These are phyloP conservation scores for Odontarrhena argentea DNA, from an alignment of 345 rosid species.

Conservation along the genomic window DNA sequence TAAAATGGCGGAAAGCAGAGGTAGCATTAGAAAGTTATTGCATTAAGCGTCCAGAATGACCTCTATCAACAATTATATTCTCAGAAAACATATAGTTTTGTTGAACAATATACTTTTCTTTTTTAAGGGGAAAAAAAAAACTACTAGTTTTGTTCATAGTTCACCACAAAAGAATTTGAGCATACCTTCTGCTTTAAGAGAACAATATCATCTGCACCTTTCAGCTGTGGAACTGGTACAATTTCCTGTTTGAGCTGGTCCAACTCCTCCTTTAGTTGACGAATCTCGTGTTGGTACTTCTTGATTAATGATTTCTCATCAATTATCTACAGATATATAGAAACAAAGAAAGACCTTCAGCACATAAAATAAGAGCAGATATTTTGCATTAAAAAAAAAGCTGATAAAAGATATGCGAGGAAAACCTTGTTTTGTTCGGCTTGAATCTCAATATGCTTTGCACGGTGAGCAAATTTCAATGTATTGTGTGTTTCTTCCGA, in stretches of 20 bases:
- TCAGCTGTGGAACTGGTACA: conserved; percentile 67
- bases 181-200: conserved; percentile 89
- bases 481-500: conserved; percentile 99
- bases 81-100: not conserved
- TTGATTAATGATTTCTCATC: conserved; percentile 98
- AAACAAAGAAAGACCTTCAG: conserved; percentile 15
- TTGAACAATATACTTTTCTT: too few species aligned
- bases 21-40: not conserved
- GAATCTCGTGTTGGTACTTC: conserved; percentile 96
- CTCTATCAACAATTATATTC: not conserved
- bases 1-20: conserved; percentile 3
- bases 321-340: conserved; percentile 64
- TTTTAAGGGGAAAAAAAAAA: not conserved
- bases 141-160: not conserved
- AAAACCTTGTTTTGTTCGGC: conserved; percentile 91
- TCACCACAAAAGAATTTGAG: conserved; percentile 3
- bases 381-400: not conserved
- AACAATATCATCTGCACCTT: conserved; percentile 77
- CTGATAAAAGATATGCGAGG: conserved; percentile 17
- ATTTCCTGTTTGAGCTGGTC: conserved; percentile 88
- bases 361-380: not conserved
- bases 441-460: conserved; percentile 97
- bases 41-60: conserved; percentile 3
- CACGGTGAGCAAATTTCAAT: conserved; percentile 97
- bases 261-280: conserved; percentile 84